These are phyloP conservation scores for Lolium multiflorum DNA, from an alignment of 176 grass and related monocot species.

Conservation along the genomic window DNA sequence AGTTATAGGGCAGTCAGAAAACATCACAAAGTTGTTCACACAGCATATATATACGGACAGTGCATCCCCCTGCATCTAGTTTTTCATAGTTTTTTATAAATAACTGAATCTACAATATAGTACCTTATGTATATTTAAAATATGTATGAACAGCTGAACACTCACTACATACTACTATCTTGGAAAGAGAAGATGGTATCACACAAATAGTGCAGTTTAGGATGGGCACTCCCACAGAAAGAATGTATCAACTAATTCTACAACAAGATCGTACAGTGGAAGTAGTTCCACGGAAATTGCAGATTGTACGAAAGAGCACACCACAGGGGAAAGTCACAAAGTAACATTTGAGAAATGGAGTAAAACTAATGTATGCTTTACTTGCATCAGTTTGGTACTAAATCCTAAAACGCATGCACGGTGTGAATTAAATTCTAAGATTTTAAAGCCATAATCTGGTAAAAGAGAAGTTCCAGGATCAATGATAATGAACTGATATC, in stretches of 20 bases:
- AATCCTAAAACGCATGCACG: background rate
- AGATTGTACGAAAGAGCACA: background rate
- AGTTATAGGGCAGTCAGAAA: background rate
- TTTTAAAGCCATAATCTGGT: background rate
- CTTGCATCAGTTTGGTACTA: background rate
- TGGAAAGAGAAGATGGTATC: background rate
- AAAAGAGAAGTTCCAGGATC: background rate
- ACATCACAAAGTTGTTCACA: background rate
- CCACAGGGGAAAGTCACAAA: background rate
- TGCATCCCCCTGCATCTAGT: background rate
- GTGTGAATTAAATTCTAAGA: background rate
- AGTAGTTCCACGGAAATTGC: background rate
- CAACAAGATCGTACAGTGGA: background rate
- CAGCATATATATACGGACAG: background rate
- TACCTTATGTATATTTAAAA: background rate
- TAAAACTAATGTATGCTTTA: background rate
- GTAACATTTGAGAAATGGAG: background rate
- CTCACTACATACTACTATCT: constrained; percentile 1
- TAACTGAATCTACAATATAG: background rate
- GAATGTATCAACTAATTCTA: background rate
- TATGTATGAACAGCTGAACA: background rate
- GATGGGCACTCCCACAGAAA: background rate
- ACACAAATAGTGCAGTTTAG: background rate
- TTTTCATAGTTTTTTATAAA: background rate
- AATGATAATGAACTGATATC: background rate